Conservation (phyloP, 176 grass and related monocot species). For the Eragrostis nindensis region DNA sequence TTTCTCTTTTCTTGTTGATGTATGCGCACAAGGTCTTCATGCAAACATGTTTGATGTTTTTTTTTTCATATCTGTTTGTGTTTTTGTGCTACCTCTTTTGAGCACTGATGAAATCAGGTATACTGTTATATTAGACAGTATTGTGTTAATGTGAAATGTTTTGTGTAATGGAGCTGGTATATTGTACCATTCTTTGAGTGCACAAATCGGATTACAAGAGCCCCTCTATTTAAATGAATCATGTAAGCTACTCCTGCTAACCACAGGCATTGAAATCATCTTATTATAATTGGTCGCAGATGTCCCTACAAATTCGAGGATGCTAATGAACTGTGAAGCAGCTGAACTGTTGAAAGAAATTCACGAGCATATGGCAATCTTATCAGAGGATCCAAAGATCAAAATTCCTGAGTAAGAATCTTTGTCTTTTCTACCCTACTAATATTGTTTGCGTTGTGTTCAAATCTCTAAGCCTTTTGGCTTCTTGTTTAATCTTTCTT, state of each 20-base stretch:
- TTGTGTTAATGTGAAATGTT: constrained; percentile 11
- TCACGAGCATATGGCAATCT: constrained; percentile 88
- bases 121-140: neutral
- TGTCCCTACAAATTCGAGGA: constrained; percentile 62
- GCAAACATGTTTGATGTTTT: neutral
- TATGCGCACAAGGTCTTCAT: neutral
- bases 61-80: neutral
- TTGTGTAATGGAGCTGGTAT: neutral
- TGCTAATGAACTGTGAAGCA: constrained; percentile 91
- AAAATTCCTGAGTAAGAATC: constrained; percentile 87
- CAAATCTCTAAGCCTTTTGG: constrained; percentile 20
- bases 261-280: neutral
- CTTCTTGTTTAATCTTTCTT: constrained; percentile 19
- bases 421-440: constrained; percentile 1
- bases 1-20: neutral
- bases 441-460: constrained; percentile 11
- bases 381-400: constrained; percentile 87
- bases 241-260: constrained; percentile 26
- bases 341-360: constrained; percentile 86
- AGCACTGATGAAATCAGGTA: neutral
- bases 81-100: neutral
- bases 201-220: constrained; percentile 6
- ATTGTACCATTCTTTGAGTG: neutral
- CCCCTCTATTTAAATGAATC: constrained; percentile 7
- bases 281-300: constrained; percentile 61